Conservation (phyloP, 768 basidiomycete species). For the Dacryopinax primogenitus region DNA sequence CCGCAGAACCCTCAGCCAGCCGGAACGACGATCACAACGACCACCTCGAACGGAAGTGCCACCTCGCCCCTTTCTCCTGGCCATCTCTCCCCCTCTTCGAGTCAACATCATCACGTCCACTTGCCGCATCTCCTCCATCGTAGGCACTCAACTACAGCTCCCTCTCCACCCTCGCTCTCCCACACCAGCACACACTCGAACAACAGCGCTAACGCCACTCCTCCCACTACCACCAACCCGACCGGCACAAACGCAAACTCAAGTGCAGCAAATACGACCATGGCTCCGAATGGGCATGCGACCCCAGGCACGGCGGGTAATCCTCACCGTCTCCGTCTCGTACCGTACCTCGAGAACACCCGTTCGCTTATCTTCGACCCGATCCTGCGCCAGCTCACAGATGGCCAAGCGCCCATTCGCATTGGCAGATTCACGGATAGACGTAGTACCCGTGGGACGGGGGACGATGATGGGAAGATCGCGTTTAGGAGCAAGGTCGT, state of each 20-base stretch:
- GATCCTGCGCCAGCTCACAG: constrained; percentile 69
- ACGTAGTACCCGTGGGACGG: constrained; percentile 44
- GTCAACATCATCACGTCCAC: not conserved
- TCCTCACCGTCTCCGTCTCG: constrained; percentile 74
- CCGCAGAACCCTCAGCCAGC: not conserved
- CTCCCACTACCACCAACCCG: not conserved
- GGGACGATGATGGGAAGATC: constrained; percentile 57
- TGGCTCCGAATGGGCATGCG: not conserved
- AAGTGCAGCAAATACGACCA: not conserved
- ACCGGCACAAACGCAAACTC: not conserved
- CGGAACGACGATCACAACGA: not conserved
- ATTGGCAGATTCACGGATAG: constrained; percentile 93
- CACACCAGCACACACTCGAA: not conserved
- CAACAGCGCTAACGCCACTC: not conserved
- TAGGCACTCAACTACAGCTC: not conserved
- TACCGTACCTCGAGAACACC: constrained; percentile 85
- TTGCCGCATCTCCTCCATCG: not conserved
- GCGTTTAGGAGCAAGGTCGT: constrained; percentile 96
- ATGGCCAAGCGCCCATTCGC: constrained; percentile 57
- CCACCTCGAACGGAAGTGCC: not conserved
- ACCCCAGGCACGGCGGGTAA: constrained; percentile 17
- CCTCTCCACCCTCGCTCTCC: not conserved
- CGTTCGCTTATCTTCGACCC: constrained; percentile 86
- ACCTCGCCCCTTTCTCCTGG: not conserved
- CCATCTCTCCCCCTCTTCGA: not conserved